These are phyloP conservation scores for Amanita brunnescens DNA, from an alignment of 768 basidiomycete species.

Conservation along the genomic window DNA sequence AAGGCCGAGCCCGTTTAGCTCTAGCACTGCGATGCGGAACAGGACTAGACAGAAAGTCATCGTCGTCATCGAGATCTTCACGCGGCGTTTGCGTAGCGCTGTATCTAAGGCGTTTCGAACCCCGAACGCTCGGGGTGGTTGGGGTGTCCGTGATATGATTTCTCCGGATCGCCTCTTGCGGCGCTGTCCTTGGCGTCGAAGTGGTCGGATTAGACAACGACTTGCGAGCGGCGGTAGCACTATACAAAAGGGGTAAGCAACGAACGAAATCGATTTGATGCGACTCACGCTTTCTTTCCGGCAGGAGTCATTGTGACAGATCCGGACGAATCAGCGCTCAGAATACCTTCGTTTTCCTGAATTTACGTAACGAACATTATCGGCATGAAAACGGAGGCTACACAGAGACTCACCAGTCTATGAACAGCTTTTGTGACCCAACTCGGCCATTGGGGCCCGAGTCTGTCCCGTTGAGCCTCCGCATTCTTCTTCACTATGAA, in stretches of 20 bases:
- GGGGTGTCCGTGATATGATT: conserved; percentile 22
- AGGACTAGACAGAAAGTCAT: conserved; percentile 4
- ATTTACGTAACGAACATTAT: background rate
- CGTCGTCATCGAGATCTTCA: conserved; percentile 1
- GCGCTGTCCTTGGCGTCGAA: conserved; percentile 16
- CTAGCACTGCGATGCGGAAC: background rate
- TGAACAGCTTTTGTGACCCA: conserved; percentile 39
- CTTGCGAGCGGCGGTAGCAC: conserved; percentile 26
- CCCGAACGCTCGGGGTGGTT: conserved; percentile 9
- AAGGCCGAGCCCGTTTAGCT: conserved; percentile 8
- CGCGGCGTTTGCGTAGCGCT: conserved; percentile 6
- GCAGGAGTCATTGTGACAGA: conserved; percentile 31
- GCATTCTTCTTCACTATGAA: conserved; percentile 38
- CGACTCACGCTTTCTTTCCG: conserved; percentile 39
- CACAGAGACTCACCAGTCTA: conserved; percentile 27
- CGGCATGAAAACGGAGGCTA: background rate
- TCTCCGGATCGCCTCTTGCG: conserved; percentile 33
- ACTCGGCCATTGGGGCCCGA: conserved; percentile 40
- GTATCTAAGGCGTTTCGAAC: conserved; percentile 17
- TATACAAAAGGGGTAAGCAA: conserved; percentile 10
- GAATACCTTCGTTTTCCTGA: conserved; percentile 36
- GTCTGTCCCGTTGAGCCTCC: conserved; percentile 30
- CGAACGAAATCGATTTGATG: background rate
- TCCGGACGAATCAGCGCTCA: conserved; percentile 27
- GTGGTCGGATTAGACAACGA: conserved; percentile 18